phyloP scores from a whole-genome alignment of 1,284 basidiomycete species.

The Cryptococcus sp. region DNA sequence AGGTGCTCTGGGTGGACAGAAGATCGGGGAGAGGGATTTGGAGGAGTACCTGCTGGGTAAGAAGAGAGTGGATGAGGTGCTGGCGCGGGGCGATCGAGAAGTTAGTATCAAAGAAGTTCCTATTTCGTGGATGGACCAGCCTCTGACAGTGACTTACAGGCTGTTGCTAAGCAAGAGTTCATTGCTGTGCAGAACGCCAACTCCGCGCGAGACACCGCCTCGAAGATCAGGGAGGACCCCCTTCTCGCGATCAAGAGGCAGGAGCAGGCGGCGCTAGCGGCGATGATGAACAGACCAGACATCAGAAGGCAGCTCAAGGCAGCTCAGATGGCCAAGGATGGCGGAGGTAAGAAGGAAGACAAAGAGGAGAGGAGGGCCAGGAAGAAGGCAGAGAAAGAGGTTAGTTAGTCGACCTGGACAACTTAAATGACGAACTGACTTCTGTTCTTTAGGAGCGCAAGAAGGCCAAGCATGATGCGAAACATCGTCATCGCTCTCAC shows the following conservation, averaged over 20 bases:
- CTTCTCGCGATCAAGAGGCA: slow-evolving; percentile 95
- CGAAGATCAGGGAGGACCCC: slow-evolving; percentile 95
- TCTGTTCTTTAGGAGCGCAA: slow-evolving; percentile 48
- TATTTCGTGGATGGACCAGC: neutral
- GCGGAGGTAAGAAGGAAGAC: slow-evolving; percentile 57
- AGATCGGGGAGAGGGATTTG: slow-evolving; percentile 67
- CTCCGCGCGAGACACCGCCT: slow-evolving; percentile 76
- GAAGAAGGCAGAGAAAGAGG: slow-evolving; percentile 59
- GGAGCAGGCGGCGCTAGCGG: slow-evolving; percentile 88
- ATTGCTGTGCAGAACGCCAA: slow-evolving; percentile 93
- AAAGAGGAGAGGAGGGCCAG: slow-evolving; percentile 60
- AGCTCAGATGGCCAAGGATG: slow-evolving; percentile 65
- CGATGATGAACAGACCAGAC: slow-evolving; percentile 85
- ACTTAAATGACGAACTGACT: too few relatives aligned
- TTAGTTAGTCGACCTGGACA: slow-evolving; percentile 8
- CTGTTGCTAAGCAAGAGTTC: slow-evolving; percentile 84
- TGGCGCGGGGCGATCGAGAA: slow-evolving; percentile 80
- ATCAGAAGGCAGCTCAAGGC: slow-evolving; percentile 75
- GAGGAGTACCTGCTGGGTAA: slow-evolving; percentile 98
- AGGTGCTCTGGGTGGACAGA: slow-evolving; percentile 59
- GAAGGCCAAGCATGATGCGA: slow-evolving; percentile 19
- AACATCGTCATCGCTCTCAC: slow-evolving; percentile 11
- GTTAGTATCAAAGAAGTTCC: slow-evolving; percentile 58
- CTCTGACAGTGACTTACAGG: slow-evolving; percentile 48
- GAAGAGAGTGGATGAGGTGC: slow-evolving; percentile 93